Evolutionary conservation across 306 rosid genomes (phyloP), one percentile per base, ranked within the genome.

Genomic region (Acmispon strigosus): DNA sequence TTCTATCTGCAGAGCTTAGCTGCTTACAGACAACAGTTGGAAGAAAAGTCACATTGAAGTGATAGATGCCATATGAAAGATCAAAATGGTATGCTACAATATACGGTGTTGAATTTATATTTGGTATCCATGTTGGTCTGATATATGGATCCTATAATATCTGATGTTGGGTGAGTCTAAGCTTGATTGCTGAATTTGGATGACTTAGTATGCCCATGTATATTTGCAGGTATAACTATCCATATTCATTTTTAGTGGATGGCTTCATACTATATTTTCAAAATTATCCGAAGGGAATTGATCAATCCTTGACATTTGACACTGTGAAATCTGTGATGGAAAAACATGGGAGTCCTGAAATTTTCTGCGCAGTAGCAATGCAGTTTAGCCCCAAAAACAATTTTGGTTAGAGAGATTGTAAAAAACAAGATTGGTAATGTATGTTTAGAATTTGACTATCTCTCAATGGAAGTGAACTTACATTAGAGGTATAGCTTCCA

Each of bases 1-100:
- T 55, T 81, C 19, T 77, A 18, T 70, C 34, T 71, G 78, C 87
- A 86, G 94, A 50, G 60, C 70, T 68, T 88, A 78, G 89, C 89
- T 66, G 69, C 47, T 69, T 86, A 84, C 84, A 82, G 86, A 75
- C 84, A 84, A 37, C 76, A 80, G 19, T 66, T 86, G 74, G 90
- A 88, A 73, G 84, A 70, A 57, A 78, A 69, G 83, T 53, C 78
- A 32, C 72, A 55, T 58, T 70, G 67, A 81, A 76, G 70, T 48
- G 10, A 42, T 10, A 36, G 37, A 57, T 78, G 20, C 22, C 51
- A 56, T 43, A 34, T 51, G 20, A 20, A 69, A 49, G 13, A 47
- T 72, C 5, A 36, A 62, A 68, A 60, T 48, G 77, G 85, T 63
- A 69, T 16, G 74, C 58, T 18, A 18, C 32, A 64, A 50, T 59